A percentile compares a stretch with the other conserved stretches of the same genome.
Conservation (phyloP, 352 stramenopile species). For the Globisporangium paroecandrum region DNA sequence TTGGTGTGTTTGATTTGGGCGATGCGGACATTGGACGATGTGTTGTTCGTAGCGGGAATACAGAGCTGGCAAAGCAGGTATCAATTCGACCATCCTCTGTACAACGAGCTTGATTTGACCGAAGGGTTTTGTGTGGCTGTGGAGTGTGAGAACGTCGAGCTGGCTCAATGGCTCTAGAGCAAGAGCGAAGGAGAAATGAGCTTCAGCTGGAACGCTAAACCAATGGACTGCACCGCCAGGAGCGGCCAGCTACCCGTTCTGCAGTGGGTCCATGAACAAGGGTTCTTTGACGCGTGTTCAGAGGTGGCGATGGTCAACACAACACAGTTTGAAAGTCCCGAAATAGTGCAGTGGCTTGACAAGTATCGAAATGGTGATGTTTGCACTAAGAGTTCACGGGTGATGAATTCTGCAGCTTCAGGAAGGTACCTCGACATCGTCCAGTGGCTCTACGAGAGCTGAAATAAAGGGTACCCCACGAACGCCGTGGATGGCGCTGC, state of each 20-base stretch:
- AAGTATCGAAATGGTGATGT: too few species aligned
- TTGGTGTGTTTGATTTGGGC: neutral
- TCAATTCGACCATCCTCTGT: neutral
- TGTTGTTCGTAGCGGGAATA: neutral
- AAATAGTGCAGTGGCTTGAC: too few species aligned
- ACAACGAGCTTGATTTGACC: neutral
- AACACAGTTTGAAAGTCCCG: neutral
- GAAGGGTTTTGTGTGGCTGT: neutral
- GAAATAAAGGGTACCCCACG: too few species aligned
- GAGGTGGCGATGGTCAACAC: neutral
- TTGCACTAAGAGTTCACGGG: too few species aligned
- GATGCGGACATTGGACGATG: neutral
- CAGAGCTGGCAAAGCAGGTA: neutral
- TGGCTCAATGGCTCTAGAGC: neutral
- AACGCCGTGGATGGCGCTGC: too few species aligned
- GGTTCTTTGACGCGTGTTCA: neutral
- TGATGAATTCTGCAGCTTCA: too few species aligned
- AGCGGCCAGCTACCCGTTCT: neutral
- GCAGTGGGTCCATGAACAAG: neutral
- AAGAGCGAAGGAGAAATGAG: neutral
- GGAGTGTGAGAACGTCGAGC: neutral
- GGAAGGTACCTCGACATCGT: too few species aligned
- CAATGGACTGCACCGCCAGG: neutral
- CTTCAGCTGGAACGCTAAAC: neutral
- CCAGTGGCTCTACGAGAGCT: too few species aligned